phyloP scores from a whole-genome alignment of 1,284 basidiomycete genomes.

The Ceratobasidium sp. region DNA sequence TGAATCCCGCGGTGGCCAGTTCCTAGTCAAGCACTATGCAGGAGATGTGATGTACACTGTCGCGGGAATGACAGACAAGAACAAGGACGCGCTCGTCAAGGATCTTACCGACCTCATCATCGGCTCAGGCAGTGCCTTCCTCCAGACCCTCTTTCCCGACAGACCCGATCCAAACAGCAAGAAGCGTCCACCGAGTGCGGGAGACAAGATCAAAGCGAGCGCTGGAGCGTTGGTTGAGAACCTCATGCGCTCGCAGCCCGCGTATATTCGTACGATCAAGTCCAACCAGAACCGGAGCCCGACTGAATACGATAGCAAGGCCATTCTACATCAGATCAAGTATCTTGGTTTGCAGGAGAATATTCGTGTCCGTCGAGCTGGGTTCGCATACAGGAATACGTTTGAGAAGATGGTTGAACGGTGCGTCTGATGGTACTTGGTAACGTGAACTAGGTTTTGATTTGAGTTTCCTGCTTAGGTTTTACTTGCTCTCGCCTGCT shows the following conservation, averaged over 20 bases:
- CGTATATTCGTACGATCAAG: slow-evolving; percentile 99
- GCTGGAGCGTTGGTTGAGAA: slow-evolving; percentile 96
- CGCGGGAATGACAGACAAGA: slow-evolving; percentile 99
- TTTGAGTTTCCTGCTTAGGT: slow-evolving; percentile 54
- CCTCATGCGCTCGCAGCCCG: slow-evolving; percentile 94
- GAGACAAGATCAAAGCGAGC: slow-evolving; percentile 97
- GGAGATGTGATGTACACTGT: slow-evolving; percentile 99
- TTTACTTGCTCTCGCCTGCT: slow-evolving; percentile 93
- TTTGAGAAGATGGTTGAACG: slow-evolving; percentile 99
- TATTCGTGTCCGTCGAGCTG: slow-evolving; percentile 94
- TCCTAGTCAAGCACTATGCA: slow-evolving; percentile 93
- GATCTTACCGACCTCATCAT: slow-evolving; percentile 92
- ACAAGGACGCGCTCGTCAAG: slow-evolving; percentile 96
- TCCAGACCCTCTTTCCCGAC: slow-evolving; percentile 92
- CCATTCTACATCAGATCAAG: slow-evolving; percentile 98
- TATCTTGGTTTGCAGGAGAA: slow-evolving; percentile 99
- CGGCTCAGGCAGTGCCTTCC: slow-evolving; percentile 78
- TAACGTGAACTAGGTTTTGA: neutral
- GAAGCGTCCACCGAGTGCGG: slow-evolving; percentile 96
- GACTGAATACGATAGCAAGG: slow-evolving; percentile 92
- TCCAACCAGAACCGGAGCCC: slow-evolving; percentile 96
- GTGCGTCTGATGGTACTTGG: slow-evolving; percentile 41
- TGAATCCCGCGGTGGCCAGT: slow-evolving; percentile 88
- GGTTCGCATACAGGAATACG: slow-evolving; percentile 96
- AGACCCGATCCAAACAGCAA: slow-evolving; percentile 96